These are phyloP conservation scores for Logfia minima DNA, from an alignment of 129 eudicot species.

Conservation along the genomic window DNA sequence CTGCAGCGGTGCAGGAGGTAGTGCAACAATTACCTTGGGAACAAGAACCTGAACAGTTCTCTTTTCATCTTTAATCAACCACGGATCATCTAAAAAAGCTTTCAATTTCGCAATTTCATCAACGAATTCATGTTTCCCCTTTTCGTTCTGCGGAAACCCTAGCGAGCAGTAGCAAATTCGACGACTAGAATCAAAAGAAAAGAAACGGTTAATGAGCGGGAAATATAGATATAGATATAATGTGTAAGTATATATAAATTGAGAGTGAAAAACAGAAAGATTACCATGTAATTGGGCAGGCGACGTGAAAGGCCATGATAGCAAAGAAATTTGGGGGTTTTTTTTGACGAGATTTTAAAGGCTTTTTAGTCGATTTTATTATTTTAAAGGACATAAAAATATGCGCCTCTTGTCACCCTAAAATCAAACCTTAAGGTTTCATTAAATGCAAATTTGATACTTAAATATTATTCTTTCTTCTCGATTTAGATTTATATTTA, in stretches of 20 bases:
- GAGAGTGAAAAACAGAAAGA: conserved; percentile 15
- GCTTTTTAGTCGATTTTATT: conserved; percentile 23
- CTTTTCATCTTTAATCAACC: conserved; percentile 52
- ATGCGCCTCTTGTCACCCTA: background rate
- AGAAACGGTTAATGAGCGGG: conserved; percentile 23
- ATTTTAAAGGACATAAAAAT: background rate
- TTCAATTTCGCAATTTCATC: conserved; percentile 48
- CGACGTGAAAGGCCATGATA: conserved; percentile 90
- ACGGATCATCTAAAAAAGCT: conserved; percentile 66
- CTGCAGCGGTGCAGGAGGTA: conserved; percentile 39
- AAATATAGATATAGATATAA: background rate
- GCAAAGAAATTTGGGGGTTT: conserved; percentile 30
- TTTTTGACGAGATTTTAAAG: conserved; percentile 34
- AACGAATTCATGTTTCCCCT: conserved; percentile 40
- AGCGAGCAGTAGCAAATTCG: conserved; percentile 72
- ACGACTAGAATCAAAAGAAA: conserved; percentile 51
- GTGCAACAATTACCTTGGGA: conserved; percentile 60
- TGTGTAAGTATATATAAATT: conserved; percentile 5
- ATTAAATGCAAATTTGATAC: background rate
- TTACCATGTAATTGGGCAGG: conserved; percentile 98
- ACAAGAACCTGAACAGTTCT: conserved; percentile 71
- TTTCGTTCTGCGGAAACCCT: conserved; percentile 64
- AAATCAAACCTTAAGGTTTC: background rate
- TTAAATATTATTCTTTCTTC: background rate
- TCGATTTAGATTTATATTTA: too few species aligned